Evolutionary conservation across 257 asterid genomes (phyloP).

Genomic region (Paulownia fortunei): DNA sequence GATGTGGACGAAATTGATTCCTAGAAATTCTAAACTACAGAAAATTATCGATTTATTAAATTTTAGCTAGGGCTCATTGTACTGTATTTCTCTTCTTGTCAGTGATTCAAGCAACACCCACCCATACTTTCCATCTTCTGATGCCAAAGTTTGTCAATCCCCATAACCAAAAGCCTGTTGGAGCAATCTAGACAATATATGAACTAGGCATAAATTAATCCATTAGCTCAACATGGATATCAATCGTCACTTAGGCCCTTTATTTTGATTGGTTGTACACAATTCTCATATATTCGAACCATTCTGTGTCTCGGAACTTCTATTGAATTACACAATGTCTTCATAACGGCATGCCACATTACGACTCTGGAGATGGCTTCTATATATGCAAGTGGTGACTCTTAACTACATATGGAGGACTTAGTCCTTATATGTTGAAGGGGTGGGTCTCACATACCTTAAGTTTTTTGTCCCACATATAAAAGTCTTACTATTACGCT

Average conservation of each 20-base stretch:
- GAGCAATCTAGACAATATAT: background rate
- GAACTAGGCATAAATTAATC: background rate
- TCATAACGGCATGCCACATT: background rate
- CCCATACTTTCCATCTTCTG: background rate
- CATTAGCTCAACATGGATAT: background rate
- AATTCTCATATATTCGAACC: background rate
- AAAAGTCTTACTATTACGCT: background rate
- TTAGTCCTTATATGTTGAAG: background rate
- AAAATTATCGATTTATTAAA: background rate
- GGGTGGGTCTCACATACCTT: background rate
- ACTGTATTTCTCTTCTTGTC: no score
- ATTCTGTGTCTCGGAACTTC: background rate
- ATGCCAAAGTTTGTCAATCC: background rate
- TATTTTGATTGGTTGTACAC: background rate
- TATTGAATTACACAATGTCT: background rate
- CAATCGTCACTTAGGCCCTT: background rate
- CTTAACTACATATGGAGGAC: background rate
- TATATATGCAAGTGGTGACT: background rate
- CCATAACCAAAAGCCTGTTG: background rate
- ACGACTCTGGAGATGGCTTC: background rate
- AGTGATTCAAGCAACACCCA: background rate
- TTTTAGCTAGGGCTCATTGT: background rate
- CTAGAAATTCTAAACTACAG: background rate
- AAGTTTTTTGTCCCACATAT: background rate
- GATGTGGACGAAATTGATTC: background rate